Base-by-base conservation (phyloP, 805 yeast species). In the Wickerhamomyces hampshirensis region DNA sequence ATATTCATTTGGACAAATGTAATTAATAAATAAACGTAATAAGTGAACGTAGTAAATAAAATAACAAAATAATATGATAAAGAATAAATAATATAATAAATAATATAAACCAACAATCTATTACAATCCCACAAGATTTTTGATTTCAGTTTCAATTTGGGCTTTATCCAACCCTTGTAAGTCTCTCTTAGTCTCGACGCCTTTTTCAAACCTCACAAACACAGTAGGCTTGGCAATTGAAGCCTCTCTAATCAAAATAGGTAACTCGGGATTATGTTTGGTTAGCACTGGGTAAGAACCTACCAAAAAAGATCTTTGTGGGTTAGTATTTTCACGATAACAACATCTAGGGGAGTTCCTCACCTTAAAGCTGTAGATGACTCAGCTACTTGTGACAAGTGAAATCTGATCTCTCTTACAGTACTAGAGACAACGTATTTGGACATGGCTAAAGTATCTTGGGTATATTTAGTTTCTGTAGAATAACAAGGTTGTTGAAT, bases 241-340 rank as follows among this genome's bases (percentile, higher is more conserved):
- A 23, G 87, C 75, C 60, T 86, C 95, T 62, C 95, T 78, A 43
- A 86, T 71, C 55, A 86, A 68, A 37, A 86, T 78, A 10, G 94
- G 94, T 21, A 83, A 63, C 40, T 66, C 62, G 40, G 89, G 80
- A 51, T 84, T 76, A 41, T 73, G 56, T 55, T 75, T 73, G 51
- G 72, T 73, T 51, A 86, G 63, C n/a, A 66, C 52, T n/a, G 83
- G 77, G 60, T 85, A 85, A 52, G 78, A 67, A 38, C 71, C 66
- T 32, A 73, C 61, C 45, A 86, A 65, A 53, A 81, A 86, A 13
- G 73, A 62, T 60, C 86, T 71, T 26, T 14, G 5, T n/a, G 30
- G 18, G n/a, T n/a, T n/a, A n/a, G n/a, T n/a, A n/a, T n/a, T n/a
- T n/a, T n/a, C n/a, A n/a, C n/a, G n/a, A n/a, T n/a, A n/a, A n/a